These are phyloP conservation scores for Mimosa bimucronata DNA, from an alignment of 306 rosid species.

Conservation along the genomic window DNA sequence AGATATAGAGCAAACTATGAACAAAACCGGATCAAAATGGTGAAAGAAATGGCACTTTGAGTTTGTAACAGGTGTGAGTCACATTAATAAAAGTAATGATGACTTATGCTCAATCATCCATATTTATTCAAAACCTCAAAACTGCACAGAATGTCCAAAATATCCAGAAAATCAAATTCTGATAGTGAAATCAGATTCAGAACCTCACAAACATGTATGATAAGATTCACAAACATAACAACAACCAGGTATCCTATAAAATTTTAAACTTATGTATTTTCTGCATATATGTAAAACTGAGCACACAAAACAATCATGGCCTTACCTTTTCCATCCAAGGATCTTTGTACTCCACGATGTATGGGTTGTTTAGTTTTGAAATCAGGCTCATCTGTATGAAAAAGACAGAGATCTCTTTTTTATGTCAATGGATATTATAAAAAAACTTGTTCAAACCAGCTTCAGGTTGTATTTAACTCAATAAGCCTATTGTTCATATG, in stretches of 20 bases:
- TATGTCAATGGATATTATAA: constrained; percentile 8
- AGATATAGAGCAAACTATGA: no score
- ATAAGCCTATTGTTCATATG: constrained; percentile 13
- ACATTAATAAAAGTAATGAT: no score
- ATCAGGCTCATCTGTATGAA: constrained; percentile 89
- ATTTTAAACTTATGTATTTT: constrained; percentile 29
- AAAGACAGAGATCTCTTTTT: constrained; percentile 32
- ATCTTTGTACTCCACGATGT: constrained; percentile 91
- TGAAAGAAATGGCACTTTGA: no score
- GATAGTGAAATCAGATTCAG: no score
- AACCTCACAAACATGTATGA: constrained; percentile 32
- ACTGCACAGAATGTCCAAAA: no score
- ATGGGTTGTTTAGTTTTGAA: constrained; percentile 81
- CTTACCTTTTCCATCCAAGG: constrained; percentile 98
- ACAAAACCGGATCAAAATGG: no score
- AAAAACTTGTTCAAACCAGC: constrained; percentile 24
- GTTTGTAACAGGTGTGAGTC: no score
- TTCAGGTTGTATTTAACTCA: constrained; percentile 8
- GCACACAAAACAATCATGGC: not conserved
- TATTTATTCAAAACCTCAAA: no score
- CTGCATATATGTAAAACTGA: constrained; percentile 23
- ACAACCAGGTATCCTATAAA: constrained; percentile 18
- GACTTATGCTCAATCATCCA: no score
- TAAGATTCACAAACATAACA: constrained; percentile 25
- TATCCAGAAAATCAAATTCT: no score